phyloP scores from a whole-genome alignment of 2,329 filamentous ascomycete genomes.

The Aureobasidium subglaciale region DNA sequence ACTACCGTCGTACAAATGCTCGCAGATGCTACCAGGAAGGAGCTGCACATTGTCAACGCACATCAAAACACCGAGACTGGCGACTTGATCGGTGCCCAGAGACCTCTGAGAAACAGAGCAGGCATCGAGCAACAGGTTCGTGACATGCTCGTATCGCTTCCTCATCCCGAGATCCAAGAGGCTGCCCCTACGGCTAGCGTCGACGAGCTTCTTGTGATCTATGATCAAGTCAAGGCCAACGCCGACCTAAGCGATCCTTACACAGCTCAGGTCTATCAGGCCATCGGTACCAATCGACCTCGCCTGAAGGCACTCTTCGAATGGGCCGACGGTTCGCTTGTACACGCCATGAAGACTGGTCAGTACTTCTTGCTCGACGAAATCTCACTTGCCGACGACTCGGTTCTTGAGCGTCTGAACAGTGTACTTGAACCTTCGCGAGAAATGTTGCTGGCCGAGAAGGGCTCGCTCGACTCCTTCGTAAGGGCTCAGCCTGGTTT shows the following conservation, averaged over 20 bases:
- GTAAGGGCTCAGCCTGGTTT: conserved; percentile 71
- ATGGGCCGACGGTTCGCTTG: conserved; percentile 90
- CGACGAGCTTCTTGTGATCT: conserved; percentile 52
- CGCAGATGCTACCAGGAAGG: conserved; percentile 68
- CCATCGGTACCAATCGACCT: conserved; percentile 43
- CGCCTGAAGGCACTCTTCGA: conserved; percentile 85
- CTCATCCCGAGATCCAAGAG: conserved; percentile 20
- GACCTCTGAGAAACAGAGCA: conserved; percentile 79
- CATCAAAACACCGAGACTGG: conserved; percentile 98
- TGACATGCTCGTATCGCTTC: conserved; percentile 48
- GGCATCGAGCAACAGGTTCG: conserved; percentile 61
- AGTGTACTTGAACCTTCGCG: conserved; percentile 88
- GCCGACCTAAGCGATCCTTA: conserved; percentile 22
- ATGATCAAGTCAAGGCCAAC: conserved; percentile 43
- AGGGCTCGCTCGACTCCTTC: conserved; percentile 76
- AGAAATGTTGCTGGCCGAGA: conserved; percentile 84
- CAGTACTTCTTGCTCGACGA: conserved; percentile 93
- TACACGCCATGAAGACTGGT: conserved; percentile 85
- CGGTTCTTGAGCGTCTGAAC: conserved; percentile 90
- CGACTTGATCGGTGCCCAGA: conserved; percentile 90
- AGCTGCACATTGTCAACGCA: conserved; percentile 86
- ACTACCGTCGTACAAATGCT: conserved; percentile 92
- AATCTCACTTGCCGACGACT: conserved; percentile 95
- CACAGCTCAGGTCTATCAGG: conserved; percentile 17
- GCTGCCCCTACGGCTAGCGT: conserved; percentile 31